Base-by-base conservation (phyloP, 345 rosid species). In the Populus ilicifolia region DNA sequence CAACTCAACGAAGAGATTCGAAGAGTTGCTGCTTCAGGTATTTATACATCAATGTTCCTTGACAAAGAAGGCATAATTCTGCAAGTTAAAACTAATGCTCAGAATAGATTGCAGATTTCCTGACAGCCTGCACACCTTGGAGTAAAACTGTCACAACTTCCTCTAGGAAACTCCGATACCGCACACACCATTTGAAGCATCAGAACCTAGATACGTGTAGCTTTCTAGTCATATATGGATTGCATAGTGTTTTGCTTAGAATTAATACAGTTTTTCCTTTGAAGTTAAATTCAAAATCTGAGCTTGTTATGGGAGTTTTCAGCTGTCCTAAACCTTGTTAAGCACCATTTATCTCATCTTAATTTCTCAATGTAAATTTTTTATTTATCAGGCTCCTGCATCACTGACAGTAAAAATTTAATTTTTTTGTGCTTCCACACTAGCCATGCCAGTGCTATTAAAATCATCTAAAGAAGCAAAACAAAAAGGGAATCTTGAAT, bases 361-460 rank as follows among this genome's bases (percentile, higher is more conserved):
- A 8, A 54, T 52, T 52, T 18, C 20, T 52, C 59, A 7, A 17
- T 18, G 59, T 52, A 52, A 52, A 7, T 7, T 52, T 52, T 20
- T 50, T 50, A 17, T 17, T 50, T 50, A 50, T 17, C 7, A 50
- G 56, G 56, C 56, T 50, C 21, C 56, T 52, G 59, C n/a, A 20
- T 52, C 10, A 23, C 5, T 54, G 64, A 59, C 16, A 59, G 25
- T n/a, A 11, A 23, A 29, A 3, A 25, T 23, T n/a, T 59, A 3
- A n/a, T 59, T 23, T 59, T 41, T 59, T 6, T 5, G 3, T 23
- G 18, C n/a, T 20, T 48, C 50, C 5, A n/a, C 11, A 18, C 23
- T 39, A 78, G 80, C 80, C 52, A 78, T 78, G 80, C 76, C 80
- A 25, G 76, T 17, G 18, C 6, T 78, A 36, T 63, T 78, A 71